phyloP scores from a whole-genome alignment of 2,329 filamentous ascomycete species.

The Fusarium austroafricanum region DNA sequence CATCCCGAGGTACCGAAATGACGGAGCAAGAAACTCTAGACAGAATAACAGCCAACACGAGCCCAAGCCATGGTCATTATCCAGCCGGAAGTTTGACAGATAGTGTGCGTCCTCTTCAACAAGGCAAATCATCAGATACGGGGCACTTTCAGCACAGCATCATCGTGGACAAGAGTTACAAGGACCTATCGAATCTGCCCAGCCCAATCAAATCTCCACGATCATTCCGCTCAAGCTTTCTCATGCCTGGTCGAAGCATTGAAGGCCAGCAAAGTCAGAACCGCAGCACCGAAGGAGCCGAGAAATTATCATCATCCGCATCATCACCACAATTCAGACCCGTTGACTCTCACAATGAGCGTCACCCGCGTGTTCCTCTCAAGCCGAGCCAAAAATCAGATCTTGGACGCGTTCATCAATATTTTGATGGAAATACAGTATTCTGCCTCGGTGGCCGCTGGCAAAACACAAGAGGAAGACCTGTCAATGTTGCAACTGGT shows the following conservation, averaged over 20 bases:
- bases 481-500: slow-evolving; percentile 89
- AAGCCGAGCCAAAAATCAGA: slow-evolving; percentile 40
- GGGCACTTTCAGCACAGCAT: slow-evolving; percentile 59
- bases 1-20: slow-evolving; percentile 83
- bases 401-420: slow-evolving; percentile 82
- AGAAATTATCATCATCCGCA: slow-evolving; percentile 84
- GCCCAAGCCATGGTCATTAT: slow-evolving; percentile 72
- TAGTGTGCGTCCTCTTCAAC: slow-evolving; percentile 82
- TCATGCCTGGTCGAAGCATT: slow-evolving; percentile 69
- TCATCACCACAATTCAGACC: slow-evolving; percentile 76
- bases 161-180: slow-evolving; percentile 71
- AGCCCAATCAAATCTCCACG: slow-evolving; percentile 77
- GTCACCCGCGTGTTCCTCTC: slow-evolving; percentile 36
- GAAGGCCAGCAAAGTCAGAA: slow-evolving; percentile 60
- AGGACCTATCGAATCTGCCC: slow-evolving; percentile 62
- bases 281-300: slow-evolving; percentile 74
- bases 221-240: slow-evolving; percentile 81
- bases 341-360: slow-evolving; percentile 52
- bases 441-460: slow-evolving; percentile 89
- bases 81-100: slow-evolving; percentile 74
- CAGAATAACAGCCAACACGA: slow-evolving; percentile 78
- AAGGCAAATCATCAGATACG: slow-evolving; percentile 55
- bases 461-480: slow-evolving; percentile 87
- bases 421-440: slow-evolving; percentile 92
- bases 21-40: slow-evolving; percentile 80